Evolutionary conservation across 2,329 filamentous ascomycete species (phyloP).

Genomic region (Colletotrichum liaoningense): DNA sequence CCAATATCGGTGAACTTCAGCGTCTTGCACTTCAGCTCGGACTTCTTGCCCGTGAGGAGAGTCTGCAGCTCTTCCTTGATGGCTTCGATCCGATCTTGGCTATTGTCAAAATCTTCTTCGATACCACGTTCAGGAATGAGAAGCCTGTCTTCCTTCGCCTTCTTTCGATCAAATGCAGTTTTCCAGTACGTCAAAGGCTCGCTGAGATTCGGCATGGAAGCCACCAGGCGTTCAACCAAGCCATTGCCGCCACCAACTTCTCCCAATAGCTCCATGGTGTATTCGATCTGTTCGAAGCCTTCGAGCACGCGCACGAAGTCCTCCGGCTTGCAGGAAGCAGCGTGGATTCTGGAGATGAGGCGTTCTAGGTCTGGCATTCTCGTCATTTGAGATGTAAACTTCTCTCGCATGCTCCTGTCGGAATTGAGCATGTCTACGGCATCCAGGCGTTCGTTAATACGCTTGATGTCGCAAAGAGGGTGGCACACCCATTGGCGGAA

Average conservation of each 20-base stretch:
- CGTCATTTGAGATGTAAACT: conserved; percentile 87
- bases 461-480: conserved; percentile 84
- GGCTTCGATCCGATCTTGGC: conserved; percentile 78
- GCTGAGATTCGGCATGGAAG: conserved; percentile 85
- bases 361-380: conserved; percentile 96
- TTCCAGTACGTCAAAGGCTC: conserved; percentile 86
- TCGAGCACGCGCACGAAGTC: conserved; percentile 95
- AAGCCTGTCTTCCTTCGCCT: conserved; percentile 82
- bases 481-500: conserved; percentile 98
- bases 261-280: conserved; percentile 85
- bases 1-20: conserved; percentile 87
- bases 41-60: conserved; percentile 77
- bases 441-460: conserved; percentile 94
- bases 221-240: conserved; percentile 85
- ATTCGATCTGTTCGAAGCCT: conserved; percentile 97
- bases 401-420: conserved; percentile 82
- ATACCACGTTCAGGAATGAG: conserved; percentile 88
- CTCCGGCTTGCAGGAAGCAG: conserved; percentile 86
- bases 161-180: conserved; percentile 86
- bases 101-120: conserved; percentile 91
- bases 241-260: conserved; percentile 82
- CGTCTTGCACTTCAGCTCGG: conserved; percentile 78
- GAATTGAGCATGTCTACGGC: conserved; percentile 93
- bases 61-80: conserved; percentile 79
- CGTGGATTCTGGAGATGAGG: conserved; percentile 93